Percentiles rank a stretch among this genome's conserved stretches.
These are phyloP conservation scores for Colletotrichum sp. DNA, from an alignment of 2,329 filamentous ascomycete genomes.

Conservation along the genomic window DNA sequence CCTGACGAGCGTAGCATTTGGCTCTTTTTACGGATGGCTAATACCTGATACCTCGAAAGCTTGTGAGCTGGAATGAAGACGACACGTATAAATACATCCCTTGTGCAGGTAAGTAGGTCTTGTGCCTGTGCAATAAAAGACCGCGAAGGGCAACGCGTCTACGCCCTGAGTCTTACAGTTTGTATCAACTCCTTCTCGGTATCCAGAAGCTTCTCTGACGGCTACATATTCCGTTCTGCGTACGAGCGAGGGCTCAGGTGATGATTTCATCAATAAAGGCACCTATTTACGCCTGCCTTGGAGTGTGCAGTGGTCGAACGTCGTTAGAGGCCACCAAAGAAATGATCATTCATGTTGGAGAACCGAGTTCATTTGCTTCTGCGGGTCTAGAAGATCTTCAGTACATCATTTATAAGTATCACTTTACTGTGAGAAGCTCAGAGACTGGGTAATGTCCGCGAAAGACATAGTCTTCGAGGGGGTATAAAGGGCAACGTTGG, in stretches of 20 bases:
- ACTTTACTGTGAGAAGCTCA: not conserved
- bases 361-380: too few relatives aligned
- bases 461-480: not conserved
- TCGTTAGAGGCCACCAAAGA: too few relatives aligned
- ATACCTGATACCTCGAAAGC: rapidly evolving
- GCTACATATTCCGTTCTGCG: rapidly evolving
- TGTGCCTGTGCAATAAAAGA: not conserved
- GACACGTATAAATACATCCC: rapidly evolving
- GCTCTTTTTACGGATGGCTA: not conserved
- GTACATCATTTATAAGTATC: not conserved
- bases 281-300: too few relatives aligned
- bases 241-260: rapidly evolving
- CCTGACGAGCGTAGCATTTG: rapidly evolving
- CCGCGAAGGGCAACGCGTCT: too few relatives aligned
- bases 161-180: not conserved
- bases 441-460: not conserved
- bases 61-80: rapidly evolving
- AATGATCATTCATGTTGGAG: too few relatives aligned
- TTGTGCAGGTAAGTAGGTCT: not conserved
- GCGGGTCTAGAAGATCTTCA: not conserved
- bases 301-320: too few relatives aligned
- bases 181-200: rapidly evolving
- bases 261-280: rapidly evolving
- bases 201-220: rapidly evolving
- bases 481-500: not conserved